Evolutionary conservation across 768 basidiomycete genomes (phyloP).

Genomic region (Amanita rubescens): DNA sequence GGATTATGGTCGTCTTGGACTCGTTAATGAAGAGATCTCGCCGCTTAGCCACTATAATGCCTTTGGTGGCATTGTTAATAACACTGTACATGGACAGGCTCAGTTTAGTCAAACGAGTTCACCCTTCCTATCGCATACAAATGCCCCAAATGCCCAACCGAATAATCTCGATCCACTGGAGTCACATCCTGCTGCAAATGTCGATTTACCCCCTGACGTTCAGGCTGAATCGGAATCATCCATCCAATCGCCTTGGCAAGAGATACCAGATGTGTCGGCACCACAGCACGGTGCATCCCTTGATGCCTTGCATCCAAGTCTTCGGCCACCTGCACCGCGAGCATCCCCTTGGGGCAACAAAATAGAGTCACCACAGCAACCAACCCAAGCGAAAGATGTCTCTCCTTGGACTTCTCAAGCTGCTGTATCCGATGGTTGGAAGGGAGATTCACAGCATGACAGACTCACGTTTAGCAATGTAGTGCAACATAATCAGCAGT

Average conservation of each 20-base stretch:
- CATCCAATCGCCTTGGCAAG: conserved; percentile 31
- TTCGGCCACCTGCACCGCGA: conserved; percentile 22
- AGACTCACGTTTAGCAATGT: conserved; percentile 53
- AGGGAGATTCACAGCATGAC: conserved; percentile 22
- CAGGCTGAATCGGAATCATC: conserved; percentile 10
- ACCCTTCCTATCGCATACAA: not conserved
- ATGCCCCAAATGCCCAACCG: not conserved
- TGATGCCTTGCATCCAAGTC: conserved; percentile 31
- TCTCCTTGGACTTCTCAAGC: conserved; percentile 55
- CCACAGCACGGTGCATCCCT: conserved; percentile 33
- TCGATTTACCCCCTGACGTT: conserved; percentile 11
- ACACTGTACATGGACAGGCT: not conserved
- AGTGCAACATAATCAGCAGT: conserved; percentile 50
- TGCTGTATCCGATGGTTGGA: conserved; percentile 41
- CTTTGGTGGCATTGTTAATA: not conserved
- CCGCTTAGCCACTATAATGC: not conserved
- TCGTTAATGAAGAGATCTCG: not conserved
- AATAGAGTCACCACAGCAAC: conserved; percentile 17
- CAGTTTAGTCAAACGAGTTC: not conserved
- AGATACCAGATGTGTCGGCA: conserved; percentile 17
- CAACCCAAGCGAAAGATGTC: conserved; percentile 29
- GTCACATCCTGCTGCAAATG: not conserved
- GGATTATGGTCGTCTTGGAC: conserved; percentile 6
- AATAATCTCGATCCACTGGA: not conserved
- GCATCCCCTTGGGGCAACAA: conserved; percentile 32